These are phyloP conservation scores for Alternaria sp. DNA, from an alignment of 2,329 filamentous ascomycete species.

Conservation along the genomic window DNA sequence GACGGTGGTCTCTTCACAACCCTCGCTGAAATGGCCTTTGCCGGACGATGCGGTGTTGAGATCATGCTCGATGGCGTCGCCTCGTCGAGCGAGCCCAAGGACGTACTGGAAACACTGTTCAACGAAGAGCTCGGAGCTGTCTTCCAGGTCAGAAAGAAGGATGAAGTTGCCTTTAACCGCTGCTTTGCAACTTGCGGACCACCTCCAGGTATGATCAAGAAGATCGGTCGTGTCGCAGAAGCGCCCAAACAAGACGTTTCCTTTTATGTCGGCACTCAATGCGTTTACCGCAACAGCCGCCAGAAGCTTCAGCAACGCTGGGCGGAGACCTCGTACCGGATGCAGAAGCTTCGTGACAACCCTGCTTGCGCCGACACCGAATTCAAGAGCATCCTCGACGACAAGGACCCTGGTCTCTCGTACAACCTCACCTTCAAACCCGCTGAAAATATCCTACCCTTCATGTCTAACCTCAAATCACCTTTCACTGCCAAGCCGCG, in stretches of 20 bases:
- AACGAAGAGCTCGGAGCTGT: slow-evolving; percentile 96
- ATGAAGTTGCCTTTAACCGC: slow-evolving; percentile 85
- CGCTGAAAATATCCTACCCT: slow-evolving; percentile 76
- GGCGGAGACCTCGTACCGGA: slow-evolving; percentile 86
- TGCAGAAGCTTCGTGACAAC: slow-evolving; percentile 92
- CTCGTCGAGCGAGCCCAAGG: slow-evolving; percentile 67
- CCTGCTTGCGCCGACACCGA: slow-evolving; percentile 86
- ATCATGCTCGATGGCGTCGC: slow-evolving; percentile 80
- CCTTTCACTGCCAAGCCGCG: slow-evolving; percentile 71
- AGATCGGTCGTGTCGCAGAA: slow-evolving; percentile 79
- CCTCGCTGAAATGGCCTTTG: slow-evolving; percentile 97
- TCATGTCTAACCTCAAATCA: slow-evolving; percentile 69
- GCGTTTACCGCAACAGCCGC: slow-evolving; percentile 75
- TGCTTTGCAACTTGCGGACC: slow-evolving; percentile 93
- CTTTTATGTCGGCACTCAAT: slow-evolving; percentile 74
- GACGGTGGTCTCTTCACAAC: slow-evolving; percentile 93
- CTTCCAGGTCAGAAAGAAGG: slow-evolving; percentile 88
- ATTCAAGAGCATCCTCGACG: slow-evolving; percentile 76
- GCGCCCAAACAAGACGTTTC: slow-evolving; percentile 77
- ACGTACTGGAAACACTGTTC: slow-evolving; percentile 82
- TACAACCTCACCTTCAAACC: slow-evolving; percentile 86
- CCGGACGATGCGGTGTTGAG: slow-evolving; percentile 87
- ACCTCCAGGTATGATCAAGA: slow-evolving; percentile 81
- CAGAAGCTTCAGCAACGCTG: slow-evolving; percentile 84
- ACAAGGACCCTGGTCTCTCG: slow-evolving; percentile 80